A percentile compares a stretch with the other conserved stretches of the same genome.
Conservation (phyloP, 2,329 filamentous ascomycete genomes). For the Fusarium incarnatum region DNA sequence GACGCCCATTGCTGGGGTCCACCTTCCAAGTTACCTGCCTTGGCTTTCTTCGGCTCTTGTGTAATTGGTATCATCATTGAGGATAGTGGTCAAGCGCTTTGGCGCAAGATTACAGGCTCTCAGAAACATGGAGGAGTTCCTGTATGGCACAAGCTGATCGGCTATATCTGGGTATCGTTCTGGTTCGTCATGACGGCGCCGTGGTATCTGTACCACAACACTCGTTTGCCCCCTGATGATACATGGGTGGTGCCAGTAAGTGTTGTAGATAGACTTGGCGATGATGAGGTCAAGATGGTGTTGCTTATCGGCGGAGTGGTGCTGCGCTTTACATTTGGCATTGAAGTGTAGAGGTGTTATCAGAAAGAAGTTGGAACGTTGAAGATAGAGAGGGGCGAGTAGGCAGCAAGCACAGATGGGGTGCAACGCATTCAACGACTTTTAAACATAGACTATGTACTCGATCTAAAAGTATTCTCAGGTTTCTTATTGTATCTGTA, state of each 20-base stretch:
- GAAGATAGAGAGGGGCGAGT: too few relatives aligned
- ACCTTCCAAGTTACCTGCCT: background rate
- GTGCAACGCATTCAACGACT: too few relatives aligned
- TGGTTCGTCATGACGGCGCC: background rate
- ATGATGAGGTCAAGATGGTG: too few relatives aligned
- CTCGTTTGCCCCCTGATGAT: background rate
- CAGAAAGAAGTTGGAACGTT: fast-evolving
- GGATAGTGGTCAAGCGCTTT: background rate
- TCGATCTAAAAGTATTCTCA: too few relatives aligned
- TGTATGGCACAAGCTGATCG: background rate
- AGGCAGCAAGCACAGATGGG: background rate
- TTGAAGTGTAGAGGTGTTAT: background rate
- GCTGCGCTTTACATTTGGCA: background rate
- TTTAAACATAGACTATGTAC: too few relatives aligned
- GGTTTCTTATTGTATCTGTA: background rate
- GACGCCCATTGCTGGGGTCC: background rate
- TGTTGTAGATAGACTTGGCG: background rate
- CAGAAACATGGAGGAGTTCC: background rate
- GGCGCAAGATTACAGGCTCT: background rate
- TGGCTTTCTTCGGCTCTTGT: background rate
- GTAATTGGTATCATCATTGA: background rate
- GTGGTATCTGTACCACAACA: background rate
- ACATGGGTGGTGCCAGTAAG: background rate
- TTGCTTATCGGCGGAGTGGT: background rate
- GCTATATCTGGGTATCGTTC: background rate